phyloP scores from a whole-genome alignment of 441 rosid species.

The Erodium texanum region DNA sequence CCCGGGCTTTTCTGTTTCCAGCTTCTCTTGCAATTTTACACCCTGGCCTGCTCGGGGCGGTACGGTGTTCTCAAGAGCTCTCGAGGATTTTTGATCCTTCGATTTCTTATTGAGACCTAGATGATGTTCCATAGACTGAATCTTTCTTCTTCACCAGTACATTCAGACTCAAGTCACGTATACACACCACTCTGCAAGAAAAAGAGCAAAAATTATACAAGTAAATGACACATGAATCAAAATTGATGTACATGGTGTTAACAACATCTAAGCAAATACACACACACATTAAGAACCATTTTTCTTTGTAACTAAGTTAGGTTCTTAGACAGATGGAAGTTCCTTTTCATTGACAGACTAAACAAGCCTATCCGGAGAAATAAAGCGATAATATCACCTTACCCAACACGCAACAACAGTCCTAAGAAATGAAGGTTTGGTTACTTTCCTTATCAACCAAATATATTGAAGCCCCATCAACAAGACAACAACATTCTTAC shows the following conservation, averaged over 20 bases:
- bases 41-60: slow-evolving; percentile 22
- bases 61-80: slow-evolving; percentile 24
- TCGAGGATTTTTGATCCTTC: slow-evolving; percentile 21
- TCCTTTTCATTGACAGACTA: neutral
- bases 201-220: slow-evolving; percentile 15
- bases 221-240: neutral
- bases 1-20: slow-evolving; percentile 34
- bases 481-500: neutral
- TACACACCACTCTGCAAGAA: slow-evolving; percentile 16
- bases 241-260: neutral
- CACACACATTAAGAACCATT: neutral
- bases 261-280: neutral
- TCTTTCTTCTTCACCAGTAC: slow-evolving; percentile 15
- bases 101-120: slow-evolving; percentile 22
- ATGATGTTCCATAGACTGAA: slow-evolving; percentile 36
- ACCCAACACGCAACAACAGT: neutral
- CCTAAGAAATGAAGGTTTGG: neutral
- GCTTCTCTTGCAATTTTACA: slow-evolving; percentile 29
- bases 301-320: neutral
- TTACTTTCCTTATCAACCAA: no score
- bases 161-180: slow-evolving; percentile 8
- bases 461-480: no score
- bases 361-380: neutral
- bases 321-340: neutral
- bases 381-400: neutral